Evolutionary conservation across 2,329 filamentous ascomycete species (phyloP), one percentile per base, ranked within the genome.

Genomic region (Pseudocercospora eumusae): DNA sequence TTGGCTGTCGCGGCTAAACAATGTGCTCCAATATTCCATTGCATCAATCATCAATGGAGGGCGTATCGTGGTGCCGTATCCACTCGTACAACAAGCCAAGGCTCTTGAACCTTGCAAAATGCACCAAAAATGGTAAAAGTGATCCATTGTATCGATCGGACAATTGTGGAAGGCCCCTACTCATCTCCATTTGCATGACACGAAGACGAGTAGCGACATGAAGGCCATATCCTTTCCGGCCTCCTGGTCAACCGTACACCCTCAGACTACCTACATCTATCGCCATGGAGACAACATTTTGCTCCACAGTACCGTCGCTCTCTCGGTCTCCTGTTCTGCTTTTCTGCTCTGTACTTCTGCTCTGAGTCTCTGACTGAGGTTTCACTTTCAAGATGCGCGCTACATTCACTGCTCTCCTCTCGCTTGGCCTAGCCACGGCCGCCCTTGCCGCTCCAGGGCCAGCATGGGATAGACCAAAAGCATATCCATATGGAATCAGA

Each of bases 401-500:
- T 15, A 15, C 20, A n/a, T 6, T 54, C 18, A 25, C 28, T n/a
- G 10, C 52, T 10, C 8, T 54, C 28, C 28, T 54, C 8, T 54
- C 52, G 15, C 20, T 54, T 13, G 27, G 28, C 13, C 28, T 54
- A 2, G 52, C 23, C n/a, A 40, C 52, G 3, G 21, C 50, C 21
- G 31, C 31, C 9, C 52, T 54, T 40, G 28, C 52, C 21, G 52
- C 52, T 25, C 52, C 52, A 20, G 52, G 23, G 52, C 27, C 28
- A 33, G 25, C 31, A 54, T 54, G 52, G 52, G 23, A n/a, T 21
- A 49, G 44, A 49, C 44, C 52, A 52, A n/a, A 52, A 28, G 15
- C 21, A 52, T 23, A 28, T 9, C 23, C 47, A 18, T 23, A 63
- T 27, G 63, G 64, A 33, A 64, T 63, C 23, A 64, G 64, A 50